Conservation (phyloP, 2,329 filamentous ascomycete species). For the Hypoxylon sp. region DNA sequence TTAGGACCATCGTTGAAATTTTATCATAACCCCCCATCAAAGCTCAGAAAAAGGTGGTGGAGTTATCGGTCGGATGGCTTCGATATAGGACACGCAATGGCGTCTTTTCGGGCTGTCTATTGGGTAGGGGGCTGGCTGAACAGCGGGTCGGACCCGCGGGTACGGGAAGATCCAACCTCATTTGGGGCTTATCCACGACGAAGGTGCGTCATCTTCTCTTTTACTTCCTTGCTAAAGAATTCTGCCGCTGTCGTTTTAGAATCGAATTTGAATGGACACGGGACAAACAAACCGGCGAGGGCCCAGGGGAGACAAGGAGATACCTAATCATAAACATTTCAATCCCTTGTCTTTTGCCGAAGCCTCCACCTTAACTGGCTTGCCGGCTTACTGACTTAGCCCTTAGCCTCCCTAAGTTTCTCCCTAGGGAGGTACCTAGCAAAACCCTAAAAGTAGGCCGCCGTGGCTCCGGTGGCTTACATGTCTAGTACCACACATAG, state of each 20-base stretch:
- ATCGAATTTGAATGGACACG: neutral
- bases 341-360: neutral
- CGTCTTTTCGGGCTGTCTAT: slow-evolving; percentile 5
- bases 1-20: no score
- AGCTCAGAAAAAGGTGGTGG: neutral
- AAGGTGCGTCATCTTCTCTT: slow-evolving; percentile 32
- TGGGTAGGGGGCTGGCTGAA: slow-evolving; percentile 21
- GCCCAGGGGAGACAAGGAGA: no score
- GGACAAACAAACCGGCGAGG: no score
- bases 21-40: no score
- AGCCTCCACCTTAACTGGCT: neutral
- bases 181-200: slow-evolving; percentile 26
- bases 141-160: slow-evolving; percentile 23
- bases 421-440: neutral
- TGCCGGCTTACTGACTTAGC: no score
- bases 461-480: neutral
- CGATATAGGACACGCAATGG: slow-evolving; percentile 22
- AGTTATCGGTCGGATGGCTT: slow-evolving; percentile 26
- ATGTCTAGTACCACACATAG: slow-evolving; percentile 1
- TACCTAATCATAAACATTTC: no score
- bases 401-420: neutral
- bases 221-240: slow-evolving; percentile 26
- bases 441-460: slow-evolving; percentile 6
- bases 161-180: slow-evolving; percentile 17
- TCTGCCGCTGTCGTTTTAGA: slow-evolving; percentile 1